Conservation (phyloP, 2,329 filamentous ascomycete species). For the Pseudocercospora fijiensis region DNA sequence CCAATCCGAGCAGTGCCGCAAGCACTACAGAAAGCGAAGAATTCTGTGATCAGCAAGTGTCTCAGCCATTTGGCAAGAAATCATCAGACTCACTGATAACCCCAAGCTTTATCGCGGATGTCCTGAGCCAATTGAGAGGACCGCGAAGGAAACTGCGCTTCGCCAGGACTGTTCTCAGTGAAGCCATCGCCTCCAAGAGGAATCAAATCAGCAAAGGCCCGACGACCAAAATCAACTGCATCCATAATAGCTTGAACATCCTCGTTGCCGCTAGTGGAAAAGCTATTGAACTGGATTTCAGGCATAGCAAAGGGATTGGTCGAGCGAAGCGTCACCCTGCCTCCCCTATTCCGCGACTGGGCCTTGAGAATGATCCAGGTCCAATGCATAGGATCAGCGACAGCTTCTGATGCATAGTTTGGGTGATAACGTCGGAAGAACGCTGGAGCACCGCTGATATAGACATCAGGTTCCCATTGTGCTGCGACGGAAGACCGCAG, state of each 20-base stretch:
- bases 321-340: constrained; percentile 61
- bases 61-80: background rate
- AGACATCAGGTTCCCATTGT: constrained; percentile 51
- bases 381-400: constrained; percentile 47
- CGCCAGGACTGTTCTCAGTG: constrained; percentile 46
- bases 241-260: constrained; percentile 57
- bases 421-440: constrained; percentile 59
- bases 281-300: constrained; percentile 63
- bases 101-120: constrained; percentile 50
- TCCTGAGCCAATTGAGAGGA: background rate
- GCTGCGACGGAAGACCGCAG: constrained; percentile 40
- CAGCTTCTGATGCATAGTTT: constrained; percentile 50
- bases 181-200: constrained; percentile 45
- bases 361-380: constrained; percentile 59
- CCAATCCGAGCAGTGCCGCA: constrained; percentile 59
- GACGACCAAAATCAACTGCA: constrained; percentile 54
- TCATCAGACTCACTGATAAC: constrained; percentile 50
- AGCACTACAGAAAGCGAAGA: constrained; percentile 33
- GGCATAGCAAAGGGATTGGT: constrained; percentile 64
- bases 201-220: constrained; percentile 37
- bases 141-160: background rate
- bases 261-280: constrained; percentile 44
- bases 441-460: constrained; percentile 56
- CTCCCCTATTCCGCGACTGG: constrained; percentile 61
- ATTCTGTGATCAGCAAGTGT: background rate